phyloP scores from a whole-genome alignment of 352 stramenopile species.

The Ochromonadaceae sp. region DNA sequence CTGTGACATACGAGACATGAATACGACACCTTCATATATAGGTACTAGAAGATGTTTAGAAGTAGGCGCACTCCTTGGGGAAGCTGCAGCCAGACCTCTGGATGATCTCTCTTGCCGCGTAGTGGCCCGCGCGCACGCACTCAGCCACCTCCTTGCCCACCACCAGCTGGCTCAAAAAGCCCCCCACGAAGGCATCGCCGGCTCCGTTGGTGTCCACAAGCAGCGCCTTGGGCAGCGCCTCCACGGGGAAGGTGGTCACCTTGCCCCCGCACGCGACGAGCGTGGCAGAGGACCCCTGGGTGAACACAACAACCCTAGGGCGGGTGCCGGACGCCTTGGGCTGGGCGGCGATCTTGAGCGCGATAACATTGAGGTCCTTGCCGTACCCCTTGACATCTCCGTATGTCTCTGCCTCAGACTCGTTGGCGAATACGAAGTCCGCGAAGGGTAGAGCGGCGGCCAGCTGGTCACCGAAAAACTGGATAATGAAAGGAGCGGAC shows the following conservation, averaged over 20 bases:
- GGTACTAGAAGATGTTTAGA: no score
- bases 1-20: no score
- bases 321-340: conserved; percentile 76
- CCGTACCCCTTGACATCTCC: conserved; percentile 69
- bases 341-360: conserved; percentile 62
- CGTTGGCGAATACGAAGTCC: conserved; percentile 97
- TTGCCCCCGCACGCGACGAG: conserved; percentile 86
- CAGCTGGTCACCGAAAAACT: conserved; percentile 93
- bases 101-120: conserved; percentile 88
- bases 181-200: conserved; percentile 95
- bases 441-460: conserved; percentile 77
- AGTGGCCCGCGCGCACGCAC: conserved; percentile 91
- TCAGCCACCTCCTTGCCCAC: conserved; percentile 57
- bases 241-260: conserved; percentile 75
- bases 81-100: conserved; percentile 89
- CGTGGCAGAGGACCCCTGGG: conserved; percentile 82
- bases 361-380: conserved; percentile 64
- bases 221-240: conserved; percentile 55
- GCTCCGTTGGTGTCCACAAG: conserved; percentile 98
- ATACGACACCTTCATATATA: no score
- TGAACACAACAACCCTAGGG: conserved; percentile 92
- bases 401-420: conserved; percentile 90
- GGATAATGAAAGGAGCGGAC: conserved; percentile 90
- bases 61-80: conserved; percentile 71
- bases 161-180: conserved; percentile 85